A percentile compares a stretch with the other conserved stretches of the same genome.
Evolutionary conservation across 1,139 yeast species (phyloP).

Genomic region (Groenewaldozyma auringiensis): DNA sequence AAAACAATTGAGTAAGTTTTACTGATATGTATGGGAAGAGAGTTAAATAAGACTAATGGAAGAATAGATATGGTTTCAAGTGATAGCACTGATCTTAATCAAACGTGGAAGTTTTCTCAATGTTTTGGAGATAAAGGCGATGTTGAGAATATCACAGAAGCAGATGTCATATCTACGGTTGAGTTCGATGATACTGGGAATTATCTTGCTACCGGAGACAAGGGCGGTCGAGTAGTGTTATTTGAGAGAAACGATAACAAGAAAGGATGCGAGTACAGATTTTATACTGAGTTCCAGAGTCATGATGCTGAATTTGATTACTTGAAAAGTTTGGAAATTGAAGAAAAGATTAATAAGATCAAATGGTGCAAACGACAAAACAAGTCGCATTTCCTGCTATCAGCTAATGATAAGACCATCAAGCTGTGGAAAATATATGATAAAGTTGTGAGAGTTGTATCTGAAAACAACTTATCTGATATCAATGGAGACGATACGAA

Average conservation of each 20-base stretch:
- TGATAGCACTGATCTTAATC: constrained; percentile 26
- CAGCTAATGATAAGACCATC: constrained; percentile 95
- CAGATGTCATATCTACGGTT: constrained; percentile 94
- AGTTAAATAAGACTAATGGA: no score
- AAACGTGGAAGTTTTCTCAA: constrained; percentile 37
- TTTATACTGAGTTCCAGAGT: constrained; percentile 94
- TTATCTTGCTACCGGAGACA: constrained; percentile 95
- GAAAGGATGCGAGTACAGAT: constrained; percentile 86
- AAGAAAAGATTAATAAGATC: constrained; percentile 95
- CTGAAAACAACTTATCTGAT: constrained; percentile 76
- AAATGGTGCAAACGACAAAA: constrained; percentile 91
- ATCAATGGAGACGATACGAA: constrained; percentile 14
- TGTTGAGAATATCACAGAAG: constrained; percentile 91
- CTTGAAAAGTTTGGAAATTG: constrained; percentile 89
- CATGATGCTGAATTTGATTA: constrained; percentile 99
- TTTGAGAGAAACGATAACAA: constrained; percentile 82
- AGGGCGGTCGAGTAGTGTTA: constrained; percentile 95
- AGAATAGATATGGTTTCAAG: constrained; percentile 17
- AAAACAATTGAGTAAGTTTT: background rate
- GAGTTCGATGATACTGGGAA: constrained; percentile 95
- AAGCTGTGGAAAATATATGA: constrained; percentile 95
- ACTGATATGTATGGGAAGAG: no score
- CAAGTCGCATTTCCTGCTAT: constrained; percentile 77
- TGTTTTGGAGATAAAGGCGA: constrained; percentile 99
- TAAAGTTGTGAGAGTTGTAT: constrained; percentile 82